phyloP scores from a whole-genome alignment of 495 filamentous ascomycete species.

The Tuber calosporum region DNA sequence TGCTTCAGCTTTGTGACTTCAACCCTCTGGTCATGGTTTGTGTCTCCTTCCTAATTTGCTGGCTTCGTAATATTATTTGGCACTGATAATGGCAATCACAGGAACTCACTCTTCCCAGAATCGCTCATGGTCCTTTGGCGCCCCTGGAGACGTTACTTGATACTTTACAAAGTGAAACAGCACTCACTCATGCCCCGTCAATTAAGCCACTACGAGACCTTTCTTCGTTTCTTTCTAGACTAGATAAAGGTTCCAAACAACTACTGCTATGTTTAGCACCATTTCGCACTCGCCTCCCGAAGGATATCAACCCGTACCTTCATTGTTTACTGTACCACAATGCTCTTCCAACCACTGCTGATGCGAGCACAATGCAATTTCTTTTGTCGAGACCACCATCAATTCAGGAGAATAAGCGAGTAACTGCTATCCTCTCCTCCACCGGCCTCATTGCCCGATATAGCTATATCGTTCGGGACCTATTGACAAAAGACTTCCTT shows the following conservation, averaged over 20 bases:
- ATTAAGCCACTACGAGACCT: conserved; percentile 17
- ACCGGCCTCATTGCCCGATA: conserved; percentile 19
- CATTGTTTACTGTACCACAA: conserved; percentile 18
- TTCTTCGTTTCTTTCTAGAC: conserved; percentile 7
- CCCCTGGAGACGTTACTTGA: conserved; percentile 11
- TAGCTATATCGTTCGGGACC: conserved; percentile 15
- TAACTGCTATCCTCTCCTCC: conserved; percentile 13
- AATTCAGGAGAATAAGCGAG: conserved; percentile 7
- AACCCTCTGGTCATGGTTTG: conserved; percentile 29
- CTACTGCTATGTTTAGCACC: conserved; percentile 24
- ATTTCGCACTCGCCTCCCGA: conserved; percentile 22
- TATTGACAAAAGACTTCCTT: conserved; percentile 22
- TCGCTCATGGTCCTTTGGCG: background rate
- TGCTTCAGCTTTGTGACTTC: conserved; percentile 20
- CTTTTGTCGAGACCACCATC: background rate
- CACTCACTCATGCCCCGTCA: background rate
- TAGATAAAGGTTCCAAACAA: conserved; percentile 21
- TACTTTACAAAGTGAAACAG: conserved; percentile 23
- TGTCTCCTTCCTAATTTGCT: conserved; percentile 1
- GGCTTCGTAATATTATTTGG: background rate
- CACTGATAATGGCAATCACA: conserved; percentile 9
- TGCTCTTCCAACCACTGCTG: conserved; percentile 11
- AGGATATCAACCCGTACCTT: conserved; percentile 26
- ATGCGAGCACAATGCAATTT: conserved; percentile 1
- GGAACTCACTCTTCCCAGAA: conserved; percentile 18